Percentiles rank a stretch among this genome's conserved stretches.
phyloP scores from a whole-genome alignment of 2,329 filamentous ascomycete genomes.

The Pochonia chlamydosporia region DNA sequence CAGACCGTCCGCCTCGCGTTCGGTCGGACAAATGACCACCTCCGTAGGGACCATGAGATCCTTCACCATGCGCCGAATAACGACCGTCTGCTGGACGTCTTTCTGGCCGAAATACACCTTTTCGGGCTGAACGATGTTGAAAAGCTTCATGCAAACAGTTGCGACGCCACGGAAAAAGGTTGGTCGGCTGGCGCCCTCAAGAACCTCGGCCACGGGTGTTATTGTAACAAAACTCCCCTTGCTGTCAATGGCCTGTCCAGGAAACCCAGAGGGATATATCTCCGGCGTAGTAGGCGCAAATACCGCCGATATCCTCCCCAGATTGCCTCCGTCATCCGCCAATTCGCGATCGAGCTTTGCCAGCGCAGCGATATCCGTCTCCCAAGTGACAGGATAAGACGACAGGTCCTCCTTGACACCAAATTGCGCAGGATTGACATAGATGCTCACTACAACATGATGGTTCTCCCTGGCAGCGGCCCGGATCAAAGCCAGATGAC shows the following conservation, averaged over 20 bases:
- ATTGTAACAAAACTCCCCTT: slow-evolving; percentile 88
- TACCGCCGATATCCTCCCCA: slow-evolving; percentile 71
- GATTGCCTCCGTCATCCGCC: slow-evolving; percentile 49
- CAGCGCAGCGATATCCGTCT: slow-evolving; percentile 64
- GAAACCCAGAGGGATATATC: slow-evolving; percentile 85
- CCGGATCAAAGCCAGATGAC: slow-evolving; percentile 81
- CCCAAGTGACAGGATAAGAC: slow-evolving; percentile 89
- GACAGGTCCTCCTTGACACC: slow-evolving; percentile 81
- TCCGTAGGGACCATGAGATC: slow-evolving; percentile 79
- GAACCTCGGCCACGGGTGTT: slow-evolving; percentile 71
- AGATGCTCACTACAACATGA: slow-evolving; percentile 84
- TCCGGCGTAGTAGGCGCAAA: slow-evolving; percentile 77
- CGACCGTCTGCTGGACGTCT: slow-evolving; percentile 91
- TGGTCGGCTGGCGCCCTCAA: slow-evolving; percentile 81
- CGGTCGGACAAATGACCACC: slow-evolving; percentile 68
- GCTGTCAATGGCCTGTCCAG: slow-evolving; percentile 64
- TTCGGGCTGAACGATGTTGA: slow-evolving; percentile 52
- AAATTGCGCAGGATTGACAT: slow-evolving; percentile 96
- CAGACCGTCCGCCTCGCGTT: slow-evolving; percentile 73
- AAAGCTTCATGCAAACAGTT: slow-evolving; percentile 84
- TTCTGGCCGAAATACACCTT: slow-evolving; percentile 92
- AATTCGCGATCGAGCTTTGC: slow-evolving; percentile 65
- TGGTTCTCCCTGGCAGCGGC: slow-evolving; percentile 79
- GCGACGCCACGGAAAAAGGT: slow-evolving; percentile 97
- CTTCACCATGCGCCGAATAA: slow-evolving; percentile 78